A percentile compares a stretch with the other conserved stretches of the same genome.
Conservation (phyloP, 495 filamentous ascomycete genomes). For the Daldinia childiae region DNA sequence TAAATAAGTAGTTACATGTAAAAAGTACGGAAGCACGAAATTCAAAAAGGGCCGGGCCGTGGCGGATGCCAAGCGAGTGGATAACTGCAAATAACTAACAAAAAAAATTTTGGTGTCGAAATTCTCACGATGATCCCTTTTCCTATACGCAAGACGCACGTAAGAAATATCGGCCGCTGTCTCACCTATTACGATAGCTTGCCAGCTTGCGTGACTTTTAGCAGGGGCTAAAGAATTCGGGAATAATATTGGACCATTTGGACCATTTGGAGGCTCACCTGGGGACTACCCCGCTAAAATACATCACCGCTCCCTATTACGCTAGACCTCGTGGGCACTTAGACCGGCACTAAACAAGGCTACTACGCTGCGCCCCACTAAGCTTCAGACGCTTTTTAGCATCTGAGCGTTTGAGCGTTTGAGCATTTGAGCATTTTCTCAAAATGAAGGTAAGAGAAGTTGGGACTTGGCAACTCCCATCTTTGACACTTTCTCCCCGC, state of each 20-base stretch:
- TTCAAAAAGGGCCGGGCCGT: conserved; percentile 32
- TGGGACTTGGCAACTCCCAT: not conserved
- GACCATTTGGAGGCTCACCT: conserved; percentile 29
- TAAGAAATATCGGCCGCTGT: not conserved
- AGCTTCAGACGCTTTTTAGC: not conserved
- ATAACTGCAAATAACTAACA: not conserved
- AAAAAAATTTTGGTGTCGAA: not conserved
- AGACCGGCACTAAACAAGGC: not conserved
- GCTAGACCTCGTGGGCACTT: not conserved
- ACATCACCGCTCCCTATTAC: conserved; percentile 10
- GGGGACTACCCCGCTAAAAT: conserved; percentile 29
- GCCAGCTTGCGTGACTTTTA: not conserved
- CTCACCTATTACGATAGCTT: not conserved
- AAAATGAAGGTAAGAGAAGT: not conserved
- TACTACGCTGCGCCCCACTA: not conserved
- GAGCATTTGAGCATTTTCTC: not conserved
- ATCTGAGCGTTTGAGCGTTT: not conserved
- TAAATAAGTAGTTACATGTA: not conserved
- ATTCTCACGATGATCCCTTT: conserved; percentile 17
- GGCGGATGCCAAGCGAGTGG: conserved; percentile 19
- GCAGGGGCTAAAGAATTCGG: conserved; percentile 19
- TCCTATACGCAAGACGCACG: not conserved
- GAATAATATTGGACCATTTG: conserved; percentile 29
- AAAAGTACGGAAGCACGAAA: conserved; percentile 6
- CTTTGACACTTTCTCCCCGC: not conserved